Evolutionary conservation across 768 basidiomycete genomes (phyloP), one percentile per base, ranked within the genome.

Genomic region (Mycena sanguinolenta): DNA sequence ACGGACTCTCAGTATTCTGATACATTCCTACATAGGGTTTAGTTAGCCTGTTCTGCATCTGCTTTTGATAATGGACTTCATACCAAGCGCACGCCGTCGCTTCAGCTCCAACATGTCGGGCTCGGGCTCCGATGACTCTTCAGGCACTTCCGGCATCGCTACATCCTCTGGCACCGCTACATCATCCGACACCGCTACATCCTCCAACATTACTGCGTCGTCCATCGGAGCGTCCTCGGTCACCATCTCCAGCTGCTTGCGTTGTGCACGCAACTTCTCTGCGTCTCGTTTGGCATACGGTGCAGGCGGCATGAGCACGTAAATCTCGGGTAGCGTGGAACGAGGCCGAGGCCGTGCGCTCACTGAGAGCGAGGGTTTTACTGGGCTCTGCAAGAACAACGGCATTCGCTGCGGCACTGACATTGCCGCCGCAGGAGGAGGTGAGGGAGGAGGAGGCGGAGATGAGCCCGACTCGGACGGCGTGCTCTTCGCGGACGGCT

Each of bases 21-120:
- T 74, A 75, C 77, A 71, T 73, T 49, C 73, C 75, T 74, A 63
- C 28, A 38, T 50, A 34, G 58, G n/a, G 19, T 30, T 58, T 36
- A 36, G 58, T 67, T 57, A 65, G 64, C 60, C 39, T 50, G 28
- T 38, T 57, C 55, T 57, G 23, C 32, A 50, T 19, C 13, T 49
- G 46, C 50, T 70, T 55, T 25, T 34, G 21, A 32, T 44, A n/a
- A 61, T 60, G n/a, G 34, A 27, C 55, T 52, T 32, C 72, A 61
- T 70, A 73, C 72, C 72, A 70, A 23, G 69, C 72, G 65, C 49
- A 17, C 72, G 69, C 39, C 50, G 65, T 60, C 64, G 58, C 64
- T 49, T 58, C 69, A 65, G 34, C 49, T 70, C 68, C 44, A 5
- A 13, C 27, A 58, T 9, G 21, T 67, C 69, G n/a, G 50, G 23